Base-by-base conservation (phyloP, 2,329 filamentous ascomycete species). In the Thelonectria olida region DNA sequence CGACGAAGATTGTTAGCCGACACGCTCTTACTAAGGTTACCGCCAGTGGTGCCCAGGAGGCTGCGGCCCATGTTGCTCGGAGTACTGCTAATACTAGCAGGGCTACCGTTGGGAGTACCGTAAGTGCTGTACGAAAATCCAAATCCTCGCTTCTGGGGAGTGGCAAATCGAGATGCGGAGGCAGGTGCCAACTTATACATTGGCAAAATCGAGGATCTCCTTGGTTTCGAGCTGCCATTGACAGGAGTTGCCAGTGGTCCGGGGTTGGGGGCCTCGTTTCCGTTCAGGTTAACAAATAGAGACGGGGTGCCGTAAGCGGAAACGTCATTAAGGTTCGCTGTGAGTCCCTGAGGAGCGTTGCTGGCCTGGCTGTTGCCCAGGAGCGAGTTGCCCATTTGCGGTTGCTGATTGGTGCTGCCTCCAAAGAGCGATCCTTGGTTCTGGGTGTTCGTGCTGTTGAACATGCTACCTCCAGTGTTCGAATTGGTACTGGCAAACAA, bases 121-220 rank as follows among this genome's bases (percentile, higher is more conserved):
- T 97, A 97, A 2, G 90, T 93, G 66, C 93, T 97, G 78, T 97
- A 97, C 2, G 91, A 93, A 75, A 97, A 97, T 3, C 95, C 95
- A 73, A 92, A 97, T 5, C 92, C 93, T 57, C 91, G 87, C 79
- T 93, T 95, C 69, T 93, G 92, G 0, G 94, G 93, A 0, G 93
- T 97, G 27, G 89, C 86, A 58, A 94, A 89, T 48, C 93, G 90
- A 20, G 91, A 90, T 8, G 92, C 89, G 31, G 92, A 92, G 47
- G 88, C 87, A 0, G 93, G 92, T 47, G 93, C 95, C 67, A 97
- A 85, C 79, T 94, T 96, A 81, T 95, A 93, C 74, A 96, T 89
- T 3, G 93, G 93, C 54, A 97, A 79, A 42, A 95, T 91, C 9
- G 92, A 90, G 66, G 87, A 89, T 74, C 93, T 91, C 76, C 92